Evolutionary conservation across 192 early-diverging fungal species (phyloP), one percentile per base, ranked within the genome.

Genomic region (Oehlia diaphana): DNA sequence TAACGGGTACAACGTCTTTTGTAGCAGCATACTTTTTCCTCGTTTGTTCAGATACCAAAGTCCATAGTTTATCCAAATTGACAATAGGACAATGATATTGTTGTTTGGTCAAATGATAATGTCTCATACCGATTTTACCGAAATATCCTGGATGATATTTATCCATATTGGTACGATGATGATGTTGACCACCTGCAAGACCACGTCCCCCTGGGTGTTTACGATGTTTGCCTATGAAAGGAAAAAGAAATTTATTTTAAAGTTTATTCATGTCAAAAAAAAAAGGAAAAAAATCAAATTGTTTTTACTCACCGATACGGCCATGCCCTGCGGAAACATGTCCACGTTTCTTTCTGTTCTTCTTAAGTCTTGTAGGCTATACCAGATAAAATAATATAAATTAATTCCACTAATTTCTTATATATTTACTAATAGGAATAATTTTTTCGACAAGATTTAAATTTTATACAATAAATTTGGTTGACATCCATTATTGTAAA

Each of bases 71-170:
- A 89, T 99, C 95, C 67, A 97, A 85, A 91, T 99, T 99, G 90
- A 98, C 85, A 83, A 91, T 89, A 76, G 94, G 94, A 82, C 91
- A 87, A 92, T 94, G 92, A 87, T 88, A 89, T 85, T 92, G 80
- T 90, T 98, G 95, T 79, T 90, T 83, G 89, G 95, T 98, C 93
- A 92, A 89, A 93, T 98, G 97, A 95, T 96, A 98, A 89, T 95
- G 91, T 83, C 98, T 94, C 98, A 98, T 98, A 96, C 98, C 98
- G 89, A 99, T 97, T 91, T 99, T 98, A 90, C 98, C 98, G 84
- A 97, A 99, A 95, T 99, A 99, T 87, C 98, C 98, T 82, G 98
- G 98, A 91, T 99, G 98, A 94, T 96, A 98, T 93, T 96, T 99
- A 90, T 99, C 98, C 94, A 99, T 96, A 92, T 98, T 96, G 89